phyloP scores from a whole-genome alignment of 169 alveolate genomes.

The Miamiensis avidus region DNA sequence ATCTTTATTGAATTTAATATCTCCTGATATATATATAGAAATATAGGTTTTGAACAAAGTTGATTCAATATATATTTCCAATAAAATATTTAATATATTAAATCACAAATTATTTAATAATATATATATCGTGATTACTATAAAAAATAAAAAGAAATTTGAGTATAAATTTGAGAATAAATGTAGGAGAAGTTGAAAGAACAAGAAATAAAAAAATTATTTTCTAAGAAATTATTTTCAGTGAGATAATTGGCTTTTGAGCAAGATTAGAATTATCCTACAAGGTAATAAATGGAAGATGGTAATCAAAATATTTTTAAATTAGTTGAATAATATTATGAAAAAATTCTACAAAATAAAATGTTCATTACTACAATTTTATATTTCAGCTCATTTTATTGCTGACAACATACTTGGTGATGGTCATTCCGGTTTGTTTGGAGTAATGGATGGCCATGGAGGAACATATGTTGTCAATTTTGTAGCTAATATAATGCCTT shows the following conservation, averaged over 20 bases:
- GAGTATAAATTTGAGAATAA: too few relatives aligned
- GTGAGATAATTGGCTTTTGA: slow-evolving; percentile 7
- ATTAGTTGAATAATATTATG: too few relatives aligned
- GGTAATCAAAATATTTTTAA: slow-evolving; percentile 24
- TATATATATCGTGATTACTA: too few relatives aligned
- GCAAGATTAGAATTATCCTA: slow-evolving; percentile 41
- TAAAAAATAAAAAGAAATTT: too few relatives aligned
- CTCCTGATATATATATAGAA: too few relatives aligned
- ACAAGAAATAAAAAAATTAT: not conserved
- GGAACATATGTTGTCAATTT: slow-evolving; percentile 44
- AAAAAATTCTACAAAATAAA: too few relatives aligned
- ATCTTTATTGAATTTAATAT: too few relatives aligned
- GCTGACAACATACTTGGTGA: slow-evolving; percentile 31
- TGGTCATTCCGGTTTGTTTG: slow-evolving; percentile 33
- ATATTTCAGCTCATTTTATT: slow-evolving; percentile 34
- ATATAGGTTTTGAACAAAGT: too few relatives aligned
- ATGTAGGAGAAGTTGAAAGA: not conserved
- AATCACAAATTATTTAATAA: too few relatives aligned
- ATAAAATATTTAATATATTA: too few relatives aligned
- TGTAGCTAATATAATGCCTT: slow-evolving; percentile 25
- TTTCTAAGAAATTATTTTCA: not conserved
- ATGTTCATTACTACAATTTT: not conserved
- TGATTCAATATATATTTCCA: too few relatives aligned
- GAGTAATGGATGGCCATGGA: slow-evolving; percentile 54
- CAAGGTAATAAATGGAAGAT: slow-evolving; percentile 47